Evolutionary conservation across 306 rosid species (phyloP).

Genomic region (Casuarina glauca): DNA sequence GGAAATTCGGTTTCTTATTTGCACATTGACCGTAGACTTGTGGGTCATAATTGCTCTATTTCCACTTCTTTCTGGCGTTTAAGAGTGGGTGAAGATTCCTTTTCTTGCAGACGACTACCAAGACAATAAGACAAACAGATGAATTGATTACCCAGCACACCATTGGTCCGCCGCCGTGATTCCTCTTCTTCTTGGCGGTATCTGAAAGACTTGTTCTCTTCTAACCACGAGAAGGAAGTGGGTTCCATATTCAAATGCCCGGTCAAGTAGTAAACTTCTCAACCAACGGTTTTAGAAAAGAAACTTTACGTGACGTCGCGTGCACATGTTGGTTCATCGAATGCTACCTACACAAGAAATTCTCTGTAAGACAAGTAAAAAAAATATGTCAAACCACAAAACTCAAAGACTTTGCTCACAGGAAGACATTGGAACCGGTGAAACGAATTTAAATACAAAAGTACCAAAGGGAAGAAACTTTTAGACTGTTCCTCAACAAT

Average conservation of each 20-base stretch:
- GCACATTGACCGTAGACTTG: conserved; percentile 17
- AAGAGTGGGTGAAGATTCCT: conserved; percentile 46
- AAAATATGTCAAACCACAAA: not conserved
- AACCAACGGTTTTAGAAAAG: not conserved
- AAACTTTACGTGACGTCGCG: not conserved
- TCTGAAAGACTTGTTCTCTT: not conserved
- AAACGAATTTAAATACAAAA: too few species aligned
- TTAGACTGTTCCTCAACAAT: not conserved
- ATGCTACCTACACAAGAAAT: not conserved
- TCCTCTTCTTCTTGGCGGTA: not conserved
- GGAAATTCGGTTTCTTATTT: conserved; percentile 6
- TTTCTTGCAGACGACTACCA: not conserved
- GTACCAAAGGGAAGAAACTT: too few species aligned
- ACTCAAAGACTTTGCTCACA: too few species aligned
- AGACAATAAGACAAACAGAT: not conserved
- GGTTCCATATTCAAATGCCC: not conserved
- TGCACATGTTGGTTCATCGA: not conserved
- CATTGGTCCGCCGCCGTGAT: too few species aligned
- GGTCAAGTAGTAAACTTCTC: too few species aligned
- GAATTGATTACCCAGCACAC: too few species aligned
- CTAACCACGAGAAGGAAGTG: not conserved
- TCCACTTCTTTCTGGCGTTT: conserved; percentile 44
- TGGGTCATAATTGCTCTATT: conserved; percentile 16
- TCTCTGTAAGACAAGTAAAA: too few species aligned
- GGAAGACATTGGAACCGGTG: too few species aligned